Conservation (phyloP, 345 rosid species). For the Bruguiera sexangula region DNA sequence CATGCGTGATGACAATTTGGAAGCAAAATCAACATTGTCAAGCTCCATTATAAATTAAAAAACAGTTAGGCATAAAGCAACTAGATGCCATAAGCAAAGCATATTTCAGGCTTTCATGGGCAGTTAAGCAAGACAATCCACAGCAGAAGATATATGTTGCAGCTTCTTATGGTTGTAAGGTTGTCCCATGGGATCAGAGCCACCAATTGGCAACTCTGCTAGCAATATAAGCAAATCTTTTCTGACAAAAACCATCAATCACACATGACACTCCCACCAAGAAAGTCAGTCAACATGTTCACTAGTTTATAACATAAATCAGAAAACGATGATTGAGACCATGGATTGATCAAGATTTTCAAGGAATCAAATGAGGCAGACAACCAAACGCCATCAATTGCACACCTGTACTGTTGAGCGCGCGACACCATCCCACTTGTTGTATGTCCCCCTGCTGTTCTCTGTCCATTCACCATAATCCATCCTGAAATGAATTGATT, state of each 20-base stretch:
- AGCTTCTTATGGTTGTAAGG: background rate
- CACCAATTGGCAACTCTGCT: too few species aligned
- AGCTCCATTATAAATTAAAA: too few species aligned
- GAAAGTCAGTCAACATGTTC: background rate
- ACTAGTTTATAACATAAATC: background rate
- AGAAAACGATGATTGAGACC: background rate
- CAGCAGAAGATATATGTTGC: constrained; percentile 1
- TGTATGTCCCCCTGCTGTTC: constrained; percentile 94
- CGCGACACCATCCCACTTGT: constrained; percentile 98
- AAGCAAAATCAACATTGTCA: too few species aligned
- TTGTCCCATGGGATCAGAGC: too few species aligned
- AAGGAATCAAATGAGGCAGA: background rate
- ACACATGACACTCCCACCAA: background rate
- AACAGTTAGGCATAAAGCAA: too few species aligned
- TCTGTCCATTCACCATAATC: constrained; percentile 98
- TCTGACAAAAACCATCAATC: background rate
- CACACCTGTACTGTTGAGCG: constrained; percentile 81
- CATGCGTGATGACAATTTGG: too few species aligned
- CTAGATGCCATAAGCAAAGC: too few species aligned
- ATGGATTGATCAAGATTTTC: background rate
- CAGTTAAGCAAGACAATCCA: background rate
- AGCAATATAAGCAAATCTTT: too few species aligned
- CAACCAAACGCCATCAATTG: background rate
- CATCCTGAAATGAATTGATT: constrained; percentile 54
- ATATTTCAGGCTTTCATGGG: too few species aligned